These are phyloP conservation scores for Schizophyllum amplum DNA, from an alignment of 1,284 basidiomycete species.

Conservation along the genomic window DNA sequence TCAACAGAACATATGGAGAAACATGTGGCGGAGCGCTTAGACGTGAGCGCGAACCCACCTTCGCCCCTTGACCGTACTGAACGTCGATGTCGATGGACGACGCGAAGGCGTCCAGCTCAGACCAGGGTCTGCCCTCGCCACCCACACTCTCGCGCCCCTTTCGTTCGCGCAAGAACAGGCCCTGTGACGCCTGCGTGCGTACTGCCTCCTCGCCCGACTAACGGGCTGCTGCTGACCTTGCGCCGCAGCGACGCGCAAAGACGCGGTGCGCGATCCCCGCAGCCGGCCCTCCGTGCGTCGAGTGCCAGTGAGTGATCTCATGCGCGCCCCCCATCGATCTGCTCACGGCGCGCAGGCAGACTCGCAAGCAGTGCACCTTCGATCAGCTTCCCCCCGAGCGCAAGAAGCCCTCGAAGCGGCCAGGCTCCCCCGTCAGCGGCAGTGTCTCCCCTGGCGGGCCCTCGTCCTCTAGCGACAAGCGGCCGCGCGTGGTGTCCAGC, in stretches of 20 bases:
- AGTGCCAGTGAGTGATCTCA: slow-evolving; percentile 18
- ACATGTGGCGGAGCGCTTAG: not conserved
- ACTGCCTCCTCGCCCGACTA: not conserved
- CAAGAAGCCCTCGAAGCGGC: slow-evolving; percentile 13
- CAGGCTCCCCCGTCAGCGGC: slow-evolving; percentile 7
- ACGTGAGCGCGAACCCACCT: not conserved
- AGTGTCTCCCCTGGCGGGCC: slow-evolving; percentile 5
- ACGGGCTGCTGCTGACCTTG: not conserved
- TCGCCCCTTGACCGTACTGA: not conserved
- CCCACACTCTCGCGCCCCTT: slow-evolving; percentile 12
- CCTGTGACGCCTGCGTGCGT: slow-evolving; percentile 15
- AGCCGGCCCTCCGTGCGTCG: slow-evolving; percentile 17
- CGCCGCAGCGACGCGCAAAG: slow-evolving; percentile 14
- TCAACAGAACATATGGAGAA: not conserved
- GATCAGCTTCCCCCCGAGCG: slow-evolving; percentile 18
- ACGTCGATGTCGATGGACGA: not conserved
- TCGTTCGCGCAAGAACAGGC: slow-evolving; percentile 13
- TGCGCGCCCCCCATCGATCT: not conserved
- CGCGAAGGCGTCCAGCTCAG: not conserved
- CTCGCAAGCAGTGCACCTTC: slow-evolving; percentile 18
- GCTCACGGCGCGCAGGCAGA: slow-evolving; percentile 12
- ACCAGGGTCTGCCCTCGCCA: not conserved
- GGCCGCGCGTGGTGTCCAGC: slow-evolving; percentile 5
- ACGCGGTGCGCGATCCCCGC: slow-evolving; percentile 17
- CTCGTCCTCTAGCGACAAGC: slow-evolving; percentile 6